These are phyloP conservation scores for Solanum etuberosum DNA, from an alignment of 257 asterid species.

Conservation along the genomic window DNA sequence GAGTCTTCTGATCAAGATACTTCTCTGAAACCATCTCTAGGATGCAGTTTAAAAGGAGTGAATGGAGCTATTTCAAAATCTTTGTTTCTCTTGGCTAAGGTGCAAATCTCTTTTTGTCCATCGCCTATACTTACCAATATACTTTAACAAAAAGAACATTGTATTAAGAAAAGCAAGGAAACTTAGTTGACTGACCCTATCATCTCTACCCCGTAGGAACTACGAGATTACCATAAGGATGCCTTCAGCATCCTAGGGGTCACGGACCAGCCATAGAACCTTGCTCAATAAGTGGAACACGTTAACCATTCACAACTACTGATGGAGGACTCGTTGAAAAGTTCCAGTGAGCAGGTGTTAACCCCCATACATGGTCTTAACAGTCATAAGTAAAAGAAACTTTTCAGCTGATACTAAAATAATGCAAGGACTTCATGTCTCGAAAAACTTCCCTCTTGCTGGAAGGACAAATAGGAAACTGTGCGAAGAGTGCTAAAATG, in stretches of 20 bases:
- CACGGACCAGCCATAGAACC: constrained; percentile 2
- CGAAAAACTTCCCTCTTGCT: not conserved
- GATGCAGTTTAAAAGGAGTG: constrained; percentile 45
- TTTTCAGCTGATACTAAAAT: not conserved
- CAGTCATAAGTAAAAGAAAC: not conserved
- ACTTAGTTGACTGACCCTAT: not conserved
- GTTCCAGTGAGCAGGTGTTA: not conserved
- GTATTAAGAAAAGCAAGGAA: not conserved
- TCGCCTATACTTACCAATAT: not conserved
- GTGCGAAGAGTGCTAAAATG: not conserved
- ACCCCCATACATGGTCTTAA: not conserved
- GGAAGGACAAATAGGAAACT: not conserved
- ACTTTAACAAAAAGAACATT: not conserved
- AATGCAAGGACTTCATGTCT: not conserved
- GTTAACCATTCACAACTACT: not conserved
- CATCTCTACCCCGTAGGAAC: constrained; percentile 1
- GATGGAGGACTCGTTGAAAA: not conserved
- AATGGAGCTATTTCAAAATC: constrained; percentile 44
- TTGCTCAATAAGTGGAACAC: not conserved
- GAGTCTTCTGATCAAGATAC: constrained; percentile 27
- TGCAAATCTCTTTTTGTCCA: not conserved
- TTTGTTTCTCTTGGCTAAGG: constrained; percentile 66
- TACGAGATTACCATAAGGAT: constrained; percentile 5
- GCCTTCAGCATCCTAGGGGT: constrained; percentile 1
- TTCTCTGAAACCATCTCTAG: constrained; percentile 33